Evolutionary conservation across 371 early-diverging fungal genomes (phyloP), one percentile per base, ranked within the genome.

Genomic region (Syncephalastrum contaminatum): DNA sequence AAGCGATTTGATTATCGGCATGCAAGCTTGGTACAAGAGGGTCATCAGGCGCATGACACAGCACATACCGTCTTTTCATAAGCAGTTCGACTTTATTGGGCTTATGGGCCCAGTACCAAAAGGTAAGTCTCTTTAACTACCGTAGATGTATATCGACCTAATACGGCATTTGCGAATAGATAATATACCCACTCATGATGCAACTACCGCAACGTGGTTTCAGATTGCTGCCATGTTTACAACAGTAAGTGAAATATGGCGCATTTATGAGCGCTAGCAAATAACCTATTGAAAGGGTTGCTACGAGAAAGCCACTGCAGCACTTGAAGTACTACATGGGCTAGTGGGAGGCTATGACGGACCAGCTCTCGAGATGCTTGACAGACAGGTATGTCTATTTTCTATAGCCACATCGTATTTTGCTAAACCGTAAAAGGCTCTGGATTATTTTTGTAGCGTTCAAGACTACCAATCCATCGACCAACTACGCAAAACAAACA

Each of bases 11-110:
- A 72, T 77, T 15, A 44, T 67, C 19, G 78, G 78, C 4, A 46
- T 77, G 6, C 69, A 70, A 22, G 39, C 70, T 7, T 77, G 78
- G 78, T 74, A 68, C 25, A 67, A 65, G 14, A 57, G 53, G 15
- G 4, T 70, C 2, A 55, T 75, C 6, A 53, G 60, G 25, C 63
- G 57, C 13, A 51, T 55, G 1, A 5, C 39, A 8, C 65, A 66
- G 8, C 15, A 43, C 12, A 22, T 43, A 14, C 46, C 58, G 16
- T 56, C 63, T 4, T 67, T 69, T 41, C 57, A 55, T 39, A 50
- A 70, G 4, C 52, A 62, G 0, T 70, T 64, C 64, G 19, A 15
- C 4, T 76, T 72, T 54, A 46, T 60, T n/a, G 66, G 65, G 4
- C 27, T 54, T 19, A 44, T 72, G 14, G 77, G 73, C 2, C 73